phyloP scores from a whole-genome alignment of 2,329 filamentous ascomycete genomes.

The Alternaria solani region DNA sequence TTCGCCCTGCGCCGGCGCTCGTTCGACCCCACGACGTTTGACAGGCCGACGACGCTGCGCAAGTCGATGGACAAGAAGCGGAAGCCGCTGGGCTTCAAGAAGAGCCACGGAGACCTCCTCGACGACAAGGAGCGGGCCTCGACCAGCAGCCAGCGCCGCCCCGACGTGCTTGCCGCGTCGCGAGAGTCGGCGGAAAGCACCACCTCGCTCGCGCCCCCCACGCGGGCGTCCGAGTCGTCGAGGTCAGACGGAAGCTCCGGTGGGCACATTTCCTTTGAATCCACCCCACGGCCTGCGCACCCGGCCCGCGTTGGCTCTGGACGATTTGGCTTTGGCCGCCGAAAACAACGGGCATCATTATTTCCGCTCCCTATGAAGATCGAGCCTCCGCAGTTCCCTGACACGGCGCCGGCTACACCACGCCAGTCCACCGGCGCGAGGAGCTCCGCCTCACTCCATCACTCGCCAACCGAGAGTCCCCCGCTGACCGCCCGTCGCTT shows the following conservation, averaged over 20 bases:
- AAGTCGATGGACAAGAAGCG: slow-evolving; percentile 50
- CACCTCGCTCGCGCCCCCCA: slow-evolving; percentile 69
- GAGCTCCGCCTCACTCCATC: slow-evolving; percentile 44
- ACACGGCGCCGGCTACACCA: slow-evolving; percentile 55
- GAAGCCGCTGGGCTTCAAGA: slow-evolving; percentile 39
- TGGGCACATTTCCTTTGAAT: slow-evolving; percentile 49
- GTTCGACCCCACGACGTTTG: slow-evolving; percentile 46
- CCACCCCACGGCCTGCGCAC: slow-evolving; percentile 51
- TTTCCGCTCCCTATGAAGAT: slow-evolving; percentile 89
- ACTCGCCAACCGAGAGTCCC: slow-evolving; percentile 48
- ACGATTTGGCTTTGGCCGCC: slow-evolving; percentile 76
- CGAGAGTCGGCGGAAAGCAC: slow-evolving; percentile 69
- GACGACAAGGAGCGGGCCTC: slow-evolving; percentile 60
- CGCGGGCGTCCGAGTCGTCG: slow-evolving; percentile 83
- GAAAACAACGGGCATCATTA: slow-evolving; percentile 74
- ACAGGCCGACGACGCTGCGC: slow-evolving; percentile 40
- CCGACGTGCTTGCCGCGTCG: slow-evolving; percentile 63
- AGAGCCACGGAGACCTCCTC: slow-evolving; percentile 37
- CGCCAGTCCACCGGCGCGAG: slow-evolving; percentile 53
- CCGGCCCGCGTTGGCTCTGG: slow-evolving; percentile 71
- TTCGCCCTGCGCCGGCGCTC: slow-evolving; percentile 47
- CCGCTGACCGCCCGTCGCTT: slow-evolving; percentile 47
- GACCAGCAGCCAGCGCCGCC: slow-evolving; percentile 64
- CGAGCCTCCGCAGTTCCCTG: slow-evolving; percentile 56
- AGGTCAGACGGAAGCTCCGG: slow-evolving; percentile 84